Evolutionary conservation across 73 alveolate genomes (phyloP).

Genomic region (Paramecium primaurelia): DNA sequence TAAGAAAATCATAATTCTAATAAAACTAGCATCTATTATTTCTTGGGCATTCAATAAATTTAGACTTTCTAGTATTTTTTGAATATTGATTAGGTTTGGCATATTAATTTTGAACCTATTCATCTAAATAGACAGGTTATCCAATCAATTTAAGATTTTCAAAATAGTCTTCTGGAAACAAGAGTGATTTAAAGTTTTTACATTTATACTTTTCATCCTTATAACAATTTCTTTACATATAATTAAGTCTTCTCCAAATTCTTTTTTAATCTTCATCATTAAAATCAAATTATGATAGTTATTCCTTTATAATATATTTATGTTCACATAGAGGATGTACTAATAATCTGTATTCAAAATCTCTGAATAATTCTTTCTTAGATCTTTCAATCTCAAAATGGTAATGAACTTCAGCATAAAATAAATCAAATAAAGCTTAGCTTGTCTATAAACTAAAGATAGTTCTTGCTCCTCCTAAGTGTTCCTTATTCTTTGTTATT

Average conservation of each 20-base stretch:
- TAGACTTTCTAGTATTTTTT: neutral
- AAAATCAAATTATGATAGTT: neutral
- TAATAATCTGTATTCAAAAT: neutral
- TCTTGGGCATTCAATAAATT: constrained; percentile 25
- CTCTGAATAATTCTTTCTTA: constrained; percentile 33
- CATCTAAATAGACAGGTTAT: neutral
- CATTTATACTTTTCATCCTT: neutral
- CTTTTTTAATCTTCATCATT: neutral
- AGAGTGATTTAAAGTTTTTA: neutral
- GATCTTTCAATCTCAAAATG: constrained; percentile 43
- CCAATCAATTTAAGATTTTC: neutral
- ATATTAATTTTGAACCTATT: neutral
- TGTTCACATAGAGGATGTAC: constrained; percentile 19
- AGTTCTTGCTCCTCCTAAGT: constrained; percentile 35
- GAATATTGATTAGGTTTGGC: neutral
- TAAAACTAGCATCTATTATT: neutral
- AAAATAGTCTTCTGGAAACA: constrained; percentile 13
- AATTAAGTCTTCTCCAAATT: constrained; percentile 34
- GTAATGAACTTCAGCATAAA: constrained; percentile 29
- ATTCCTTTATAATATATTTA: neutral
- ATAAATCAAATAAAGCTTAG: constrained; percentile 3
- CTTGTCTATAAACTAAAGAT: neutral
- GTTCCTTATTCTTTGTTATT: neutral
- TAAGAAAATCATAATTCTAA: neutral
- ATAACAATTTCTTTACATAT: neutral